These are phyloP conservation scores for Aureobasidium sp. DNA, from an alignment of 2,329 filamentous ascomycete species.

Conservation along the genomic window DNA sequence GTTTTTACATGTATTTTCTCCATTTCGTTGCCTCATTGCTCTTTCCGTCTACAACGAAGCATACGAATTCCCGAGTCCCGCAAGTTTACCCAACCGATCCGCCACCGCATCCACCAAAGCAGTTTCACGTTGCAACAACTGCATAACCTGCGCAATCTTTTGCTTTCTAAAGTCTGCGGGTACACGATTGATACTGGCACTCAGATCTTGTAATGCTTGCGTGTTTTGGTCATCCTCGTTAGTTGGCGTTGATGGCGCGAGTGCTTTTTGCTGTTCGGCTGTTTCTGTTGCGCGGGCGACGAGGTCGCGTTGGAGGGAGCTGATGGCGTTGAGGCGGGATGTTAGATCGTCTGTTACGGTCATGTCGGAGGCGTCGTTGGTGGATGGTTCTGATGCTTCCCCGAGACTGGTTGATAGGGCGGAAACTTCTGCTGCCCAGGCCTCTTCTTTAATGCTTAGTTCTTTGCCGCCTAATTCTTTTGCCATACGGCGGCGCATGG, in stretches of 20 bases:
- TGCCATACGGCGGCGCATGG: conserved; percentile 42
- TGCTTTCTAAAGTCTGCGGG: conserved; percentile 52
- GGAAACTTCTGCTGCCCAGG: conserved; percentile 50
- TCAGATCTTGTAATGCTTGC: conserved; percentile 18
- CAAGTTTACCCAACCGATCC: conserved; percentile 51
- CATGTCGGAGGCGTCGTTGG: neutral
- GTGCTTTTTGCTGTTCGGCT: conserved; percentile 14
- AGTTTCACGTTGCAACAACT: conserved; percentile 55
- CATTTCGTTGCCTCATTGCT: no score
- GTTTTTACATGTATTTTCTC: neutral
- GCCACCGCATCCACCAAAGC: conserved; percentile 60
- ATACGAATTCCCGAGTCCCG: conserved; percentile 5
- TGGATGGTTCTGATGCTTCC: neutral
- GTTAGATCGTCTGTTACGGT: neutral
- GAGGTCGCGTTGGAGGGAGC: conserved; percentile 21
- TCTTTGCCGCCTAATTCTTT: conserved; percentile 40
- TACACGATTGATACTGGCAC: conserved; percentile 38
- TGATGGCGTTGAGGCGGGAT: conserved; percentile 19
- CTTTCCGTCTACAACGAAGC: neutral
- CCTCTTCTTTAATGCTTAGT: conserved; percentile 52
- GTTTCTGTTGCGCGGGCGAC: conserved; percentile 22
- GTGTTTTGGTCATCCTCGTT: conserved; percentile 18
- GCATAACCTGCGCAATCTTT: conserved; percentile 56
- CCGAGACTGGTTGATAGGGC: conserved; percentile 31
- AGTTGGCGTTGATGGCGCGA: neutral